phyloP scores from a whole-genome alignment of 805 yeast genomes.

The Candida tibetensis region DNA sequence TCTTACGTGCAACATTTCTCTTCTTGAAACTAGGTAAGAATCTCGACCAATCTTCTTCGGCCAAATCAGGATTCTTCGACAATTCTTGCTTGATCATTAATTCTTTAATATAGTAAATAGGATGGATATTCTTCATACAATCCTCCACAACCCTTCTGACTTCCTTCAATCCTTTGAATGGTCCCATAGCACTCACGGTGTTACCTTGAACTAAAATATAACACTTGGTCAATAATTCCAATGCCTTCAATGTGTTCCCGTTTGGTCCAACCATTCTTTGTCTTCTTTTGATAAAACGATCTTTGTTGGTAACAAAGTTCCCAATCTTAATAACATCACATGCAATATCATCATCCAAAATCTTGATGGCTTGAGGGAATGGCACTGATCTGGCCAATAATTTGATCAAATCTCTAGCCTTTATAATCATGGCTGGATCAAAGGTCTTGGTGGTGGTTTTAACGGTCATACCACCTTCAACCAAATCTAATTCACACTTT shows the following conservation, averaged over 20 bases:
- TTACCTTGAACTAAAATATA: slow-evolving; percentile 96
- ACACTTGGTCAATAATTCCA: slow-evolving; percentile 92
- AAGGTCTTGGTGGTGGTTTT: slow-evolving; percentile 92
- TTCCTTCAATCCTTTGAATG: slow-evolving; percentile 87
- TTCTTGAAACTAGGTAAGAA: slow-evolving; percentile 96
- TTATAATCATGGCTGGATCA: slow-evolving; percentile 91
- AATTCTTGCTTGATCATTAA: slow-evolving; percentile 95
- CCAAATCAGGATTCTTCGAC: slow-evolving; percentile 92
- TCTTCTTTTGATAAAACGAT: slow-evolving; percentile 90
- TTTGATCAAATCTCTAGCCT: slow-evolving; percentile 93
- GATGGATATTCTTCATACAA: slow-evolving; percentile 95
- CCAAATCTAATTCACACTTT: slow-evolving; percentile 82
- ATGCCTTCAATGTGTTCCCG: slow-evolving; percentile 93
- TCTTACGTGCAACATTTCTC: slow-evolving; percentile 91
- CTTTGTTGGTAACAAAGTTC: slow-evolving; percentile 82
- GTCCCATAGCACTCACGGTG: slow-evolving; percentile 97
- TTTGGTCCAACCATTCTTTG: slow-evolving; percentile 96
- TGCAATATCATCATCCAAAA: slow-evolving; percentile 86
- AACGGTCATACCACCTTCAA: slow-evolving; percentile 97
- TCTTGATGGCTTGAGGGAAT: slow-evolving; percentile 91
- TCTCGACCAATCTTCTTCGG: slow-evolving; percentile 94
- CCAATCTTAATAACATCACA: slow-evolving; percentile 97
- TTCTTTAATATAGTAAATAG: slow-evolving; percentile 97
- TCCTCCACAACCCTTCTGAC: slow-evolving; percentile 94
- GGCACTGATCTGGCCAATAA: slow-evolving; percentile 95